phyloP scores from a whole-genome alignment of 129 eudicot genomes.

The Helianthus annuus region HanXRQr2.0-SUNRISE NC_035439.2:18432365-18432864 shows the following conservation, averaged over 20 bases:
- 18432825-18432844: no score
- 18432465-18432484: conserved; percentile 18
- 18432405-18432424: conserved; percentile 25
- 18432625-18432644: no score
- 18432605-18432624: not conserved
- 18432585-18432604: conserved; percentile 11
- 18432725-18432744: no score
- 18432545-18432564: conserved; percentile 17
- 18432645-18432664: no score
- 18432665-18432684: no score
- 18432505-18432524: conserved; percentile 8
- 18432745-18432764: not conserved
- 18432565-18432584: conserved; percentile 12
- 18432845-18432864: no score
- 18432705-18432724: no score
- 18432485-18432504: conserved; percentile 8
- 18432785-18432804: not conserved
- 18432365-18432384: conserved; percentile 4
- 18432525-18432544: not conserved
- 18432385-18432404: conserved; percentile 18
- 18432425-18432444: conserved; percentile 19
- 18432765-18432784: not conserved
- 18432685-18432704: no score
- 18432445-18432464: conserved; percentile 26
- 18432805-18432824: no score